Percentiles rank a stretch among this genome's conserved stretches.
Evolutionary conservation across 768 basidiomycete genomes (phyloP).

Genomic region (Serendipita sp.): DNA sequence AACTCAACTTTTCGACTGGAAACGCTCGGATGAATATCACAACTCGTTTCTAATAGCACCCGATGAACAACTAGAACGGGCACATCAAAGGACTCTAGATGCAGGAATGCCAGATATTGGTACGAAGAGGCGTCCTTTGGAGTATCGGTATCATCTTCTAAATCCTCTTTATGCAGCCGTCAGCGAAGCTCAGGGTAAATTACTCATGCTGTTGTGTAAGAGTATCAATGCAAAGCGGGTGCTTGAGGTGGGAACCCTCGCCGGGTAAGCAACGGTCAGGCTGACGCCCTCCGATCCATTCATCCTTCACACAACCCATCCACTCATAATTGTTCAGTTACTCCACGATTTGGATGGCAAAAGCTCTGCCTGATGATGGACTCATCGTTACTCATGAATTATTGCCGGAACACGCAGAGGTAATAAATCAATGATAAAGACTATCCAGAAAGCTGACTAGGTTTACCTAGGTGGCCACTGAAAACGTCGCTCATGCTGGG

Average conservation of each 20-base stretch:
- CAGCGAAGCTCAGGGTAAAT: constrained; percentile 9
- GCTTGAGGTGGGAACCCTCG: constrained; percentile 18
- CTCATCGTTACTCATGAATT: constrained; percentile 20
- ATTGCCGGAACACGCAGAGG: constrained; percentile 18
- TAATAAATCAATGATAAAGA: background rate
- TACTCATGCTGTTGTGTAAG: constrained; percentile 15
- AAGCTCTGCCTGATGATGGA: constrained; percentile 18
- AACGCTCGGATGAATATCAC: constrained; percentile 37
- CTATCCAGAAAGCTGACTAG: background rate
- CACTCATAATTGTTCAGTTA: constrained; percentile 10
- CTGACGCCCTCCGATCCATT: no score
- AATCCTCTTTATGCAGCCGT: background rate
- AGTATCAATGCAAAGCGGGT: constrained; percentile 13
- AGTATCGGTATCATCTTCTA: background rate
- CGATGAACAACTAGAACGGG: constrained; percentile 28
- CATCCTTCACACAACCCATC: background rate
- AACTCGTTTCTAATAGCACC: constrained; percentile 34
- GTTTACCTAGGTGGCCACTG: constrained; percentile 31
- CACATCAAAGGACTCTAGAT: constrained; percentile 24
- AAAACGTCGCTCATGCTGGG: constrained; percentile 40
- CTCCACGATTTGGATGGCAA: constrained; percentile 20
- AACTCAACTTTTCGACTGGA: constrained; percentile 25
- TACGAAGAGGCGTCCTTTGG: background rate
- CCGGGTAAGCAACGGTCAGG: constrained; percentile 12
- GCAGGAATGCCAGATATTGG: constrained; percentile 28